Base-by-base conservation (phyloP, 2,329 filamentous ascomycete genomes). In the Calonectria pseudoturangicola region DNA sequence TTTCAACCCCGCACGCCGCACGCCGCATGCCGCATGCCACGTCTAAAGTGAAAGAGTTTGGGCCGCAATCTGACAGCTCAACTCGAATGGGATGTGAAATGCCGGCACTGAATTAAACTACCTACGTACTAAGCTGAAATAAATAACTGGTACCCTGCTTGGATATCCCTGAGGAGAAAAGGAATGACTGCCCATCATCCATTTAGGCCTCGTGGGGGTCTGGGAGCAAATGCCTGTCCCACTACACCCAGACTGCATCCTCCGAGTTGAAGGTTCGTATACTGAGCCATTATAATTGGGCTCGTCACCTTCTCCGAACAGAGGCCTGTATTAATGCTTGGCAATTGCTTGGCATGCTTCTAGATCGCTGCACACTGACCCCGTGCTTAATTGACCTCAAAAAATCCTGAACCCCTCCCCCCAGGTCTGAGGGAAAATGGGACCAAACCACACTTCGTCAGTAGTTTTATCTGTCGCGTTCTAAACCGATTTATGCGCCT, bases 1-100 rank as follows among this genome's bases (percentile, higher is more conserved):
- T n/a, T 41, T 21, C 54, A 41, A 41, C 54, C 54, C 54, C 54
- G 54, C 54, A 60, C 54, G 3, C 33, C 13, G 25, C 25, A 27
- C 25, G 27, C 54, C 54, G 54, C 54, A 60, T 30, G 3, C 33
- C 13, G 25, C 25, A 41, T 60, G 54, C 33, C 33, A 41, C 54
- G 30, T 60, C 15, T 3, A 12, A 25, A 48, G 25, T 4, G 25
- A 12, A 41, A 16, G 12, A 41, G 28, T 41, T 41, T 60, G 21
- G 33, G 45, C 2, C 21, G 6, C 9, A 15, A 12, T 6, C 21
- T 16, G n/a, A 25, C 5, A 41, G 2, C 8, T 9, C 33, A 60
- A 21, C 12, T 60, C 27, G 28, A 27, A 48, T 4, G n/a, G 18
- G 10, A 2, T n/a, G 9, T 48, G 33, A 36, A 36, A 36, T 36